Evolutionary conservation across 2,329 filamentous ascomycete genomes (phyloP), one percentile per base, ranked within the genome.

Genomic region (Diaporthe aspalathi): DNA sequence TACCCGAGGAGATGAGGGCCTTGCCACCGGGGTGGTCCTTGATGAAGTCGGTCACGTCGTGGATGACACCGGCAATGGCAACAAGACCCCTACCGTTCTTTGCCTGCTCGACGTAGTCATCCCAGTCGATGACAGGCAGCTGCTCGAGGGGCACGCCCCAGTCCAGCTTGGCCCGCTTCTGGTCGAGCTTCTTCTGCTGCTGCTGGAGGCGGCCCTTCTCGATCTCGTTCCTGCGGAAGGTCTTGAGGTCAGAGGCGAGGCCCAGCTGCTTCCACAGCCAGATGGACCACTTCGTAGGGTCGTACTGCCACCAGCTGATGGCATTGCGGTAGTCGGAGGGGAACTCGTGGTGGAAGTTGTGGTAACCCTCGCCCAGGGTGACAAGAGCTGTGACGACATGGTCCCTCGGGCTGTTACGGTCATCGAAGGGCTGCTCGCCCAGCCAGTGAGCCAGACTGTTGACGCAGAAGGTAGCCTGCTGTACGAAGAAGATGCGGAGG

Each of bases 261-360:
- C 94, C 93, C 69, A 95, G 83, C 83, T 92, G 89, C 89, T 95
- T 96, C 91, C 92, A 95, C 72, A 86, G 78, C 91, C 91, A 94
- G 85, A 97, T 97, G 80, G 85, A 88, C 93, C 94, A 96, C 86
- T 97, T 97, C 81, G 94, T 97, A 57, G 94, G 94, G 81, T 97
- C 94, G 79, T 97, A 97, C 84, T 97, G 94, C 84, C 91, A 92
- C 93, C 94, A 97, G 83, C 94, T 87, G 76, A 96, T 95, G 73
- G 93, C 94, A 81, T 97, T 97, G 80, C 94, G 93, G 89, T 96
- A 97, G 82, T 97, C 94, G 14, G 93, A 95, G 68, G 94, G 94
- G 84, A 97, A 97, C 82, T 97, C 94, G 87, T 97, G 94, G 84
- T 97, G 94, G 88, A 97, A 97, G 88, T 97, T 97, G 88, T 97